These are phyloP conservation scores for Anthoceros angustus DNA, from an alignment of 225 moss, liverwort and hornwort genomes.

Conservation along the genomic window DNA sequence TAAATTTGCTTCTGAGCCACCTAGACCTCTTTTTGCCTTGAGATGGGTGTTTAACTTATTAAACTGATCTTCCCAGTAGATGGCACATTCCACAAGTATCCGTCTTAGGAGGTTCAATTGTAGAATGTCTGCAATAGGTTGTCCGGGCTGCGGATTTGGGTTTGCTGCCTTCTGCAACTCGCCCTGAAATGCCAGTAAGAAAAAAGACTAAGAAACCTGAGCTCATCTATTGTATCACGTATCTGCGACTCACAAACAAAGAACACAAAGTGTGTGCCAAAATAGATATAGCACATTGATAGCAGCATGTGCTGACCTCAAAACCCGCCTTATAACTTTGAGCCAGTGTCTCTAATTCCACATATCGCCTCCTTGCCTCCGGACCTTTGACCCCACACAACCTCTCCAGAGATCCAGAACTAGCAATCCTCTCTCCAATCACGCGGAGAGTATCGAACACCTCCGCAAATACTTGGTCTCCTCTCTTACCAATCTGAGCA, in stretches of 20 bases:
- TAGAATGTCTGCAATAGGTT: slow-evolving; percentile 51
- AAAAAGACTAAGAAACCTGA: background rate
- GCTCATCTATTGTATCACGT: background rate
- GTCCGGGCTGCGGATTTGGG: slow-evolving; percentile 18
- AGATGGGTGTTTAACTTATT: slow-evolving; percentile 24
- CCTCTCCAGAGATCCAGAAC: slow-evolving; percentile 23
- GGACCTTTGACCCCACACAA: slow-evolving; percentile 35
- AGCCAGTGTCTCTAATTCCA: slow-evolving; percentile 38
- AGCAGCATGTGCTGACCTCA: slow-evolving; percentile 27
- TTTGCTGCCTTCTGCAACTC: slow-evolving; percentile 34
- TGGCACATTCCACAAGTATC: slow-evolving; percentile 35
- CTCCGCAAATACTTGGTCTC: slow-evolving; percentile 44
- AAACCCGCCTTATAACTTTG: slow-evolving; percentile 63
- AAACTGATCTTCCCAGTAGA: slow-evolving; percentile 45
- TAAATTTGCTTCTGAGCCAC: slow-evolving; percentile 37
- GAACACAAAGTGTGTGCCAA: background rate
- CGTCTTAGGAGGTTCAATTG: slow-evolving; percentile 52
- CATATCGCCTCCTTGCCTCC: slow-evolving; percentile 53
- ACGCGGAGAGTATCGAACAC: slow-evolving; percentile 45
- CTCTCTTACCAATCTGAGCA: slow-evolving; percentile 47
- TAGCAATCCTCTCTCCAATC: slow-evolving; percentile 47
- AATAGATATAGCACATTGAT: background rate
- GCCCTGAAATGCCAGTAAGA: slow-evolving; percentile 26
- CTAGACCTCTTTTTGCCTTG: slow-evolving; percentile 20
- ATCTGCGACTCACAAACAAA: background rate